Evolutionary conservation across 768 basidiomycete genomes (phyloP).

Genomic region (Tulasnella sp.): DNA sequence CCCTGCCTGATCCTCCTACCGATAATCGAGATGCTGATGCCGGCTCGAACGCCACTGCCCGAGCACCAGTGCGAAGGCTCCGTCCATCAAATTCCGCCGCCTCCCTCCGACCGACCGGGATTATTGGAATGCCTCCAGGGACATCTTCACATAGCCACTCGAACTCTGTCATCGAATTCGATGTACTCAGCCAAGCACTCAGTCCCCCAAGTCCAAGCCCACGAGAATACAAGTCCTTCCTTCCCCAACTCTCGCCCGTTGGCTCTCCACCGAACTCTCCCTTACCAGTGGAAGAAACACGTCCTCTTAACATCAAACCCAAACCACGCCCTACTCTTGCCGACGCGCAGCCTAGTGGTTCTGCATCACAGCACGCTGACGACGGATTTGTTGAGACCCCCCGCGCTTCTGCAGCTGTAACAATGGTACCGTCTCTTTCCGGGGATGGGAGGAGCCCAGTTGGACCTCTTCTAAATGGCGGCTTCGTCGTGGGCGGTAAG

Average conservation of each 20-base stretch:
- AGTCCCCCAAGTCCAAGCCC: not conserved
- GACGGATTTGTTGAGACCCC: not conserved
- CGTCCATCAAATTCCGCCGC: conserved; percentile 14
- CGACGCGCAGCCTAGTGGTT: not conserved
- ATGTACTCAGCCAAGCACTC: not conserved
- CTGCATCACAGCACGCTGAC: not conserved
- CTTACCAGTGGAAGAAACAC: not conserved
- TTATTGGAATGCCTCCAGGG: conserved; percentile 12
- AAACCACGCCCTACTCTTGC: not conserved
- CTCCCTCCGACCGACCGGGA: conserved; percentile 12
- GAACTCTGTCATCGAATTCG: conserved; percentile 2
- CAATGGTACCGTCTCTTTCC: not conserved
- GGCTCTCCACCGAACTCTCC: not conserved
- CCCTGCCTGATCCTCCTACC: not conserved
- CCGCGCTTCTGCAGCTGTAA: not conserved
- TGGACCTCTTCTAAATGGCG: not conserved
- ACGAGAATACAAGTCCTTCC: not conserved
- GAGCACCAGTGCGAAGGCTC: not conserved
- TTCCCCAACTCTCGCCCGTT: not conserved
- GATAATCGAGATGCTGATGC: not conserved
- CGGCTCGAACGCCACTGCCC: not conserved
- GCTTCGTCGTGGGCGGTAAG: not conserved
- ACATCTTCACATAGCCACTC: conserved; percentile 7
- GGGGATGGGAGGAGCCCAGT: not conserved
- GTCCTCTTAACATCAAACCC: not conserved